Evolutionary conservation across 2,329 filamentous ascomycete species (phyloP).

Genomic region (Phialophora tarda): DNA sequence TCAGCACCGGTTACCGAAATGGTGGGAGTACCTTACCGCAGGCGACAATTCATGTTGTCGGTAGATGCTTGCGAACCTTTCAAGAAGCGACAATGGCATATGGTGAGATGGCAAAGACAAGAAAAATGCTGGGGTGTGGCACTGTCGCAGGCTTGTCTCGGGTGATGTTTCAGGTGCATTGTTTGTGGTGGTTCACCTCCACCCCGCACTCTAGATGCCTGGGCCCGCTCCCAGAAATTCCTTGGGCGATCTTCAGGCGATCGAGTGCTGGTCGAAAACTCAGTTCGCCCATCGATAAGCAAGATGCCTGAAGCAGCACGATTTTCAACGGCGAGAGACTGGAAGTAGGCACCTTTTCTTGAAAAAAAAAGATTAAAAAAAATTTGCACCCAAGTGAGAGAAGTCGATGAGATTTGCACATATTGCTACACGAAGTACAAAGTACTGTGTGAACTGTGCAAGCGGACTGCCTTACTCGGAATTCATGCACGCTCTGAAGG

Average conservation of each 20-base stretch:
- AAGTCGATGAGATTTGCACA: not conserved
- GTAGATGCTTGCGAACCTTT: no score
- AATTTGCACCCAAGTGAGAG: not conserved
- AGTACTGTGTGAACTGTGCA: not conserved
- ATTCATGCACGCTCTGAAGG: not conserved
- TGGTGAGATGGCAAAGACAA: not conserved
- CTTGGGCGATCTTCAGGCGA: not conserved
- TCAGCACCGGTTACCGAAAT: not conserved
- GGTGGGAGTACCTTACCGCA: not conserved
- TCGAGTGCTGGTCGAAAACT: not conserved
- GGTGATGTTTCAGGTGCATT: not conserved
- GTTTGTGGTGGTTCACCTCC: not conserved
- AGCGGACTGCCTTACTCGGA: no score
- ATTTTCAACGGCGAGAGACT: not conserved
- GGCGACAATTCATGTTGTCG: no score
- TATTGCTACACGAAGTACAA: not conserved
- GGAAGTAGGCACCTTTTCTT: not conserved
- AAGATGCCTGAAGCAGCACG: not conserved
- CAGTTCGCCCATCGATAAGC: not conserved
- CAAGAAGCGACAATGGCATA: no score
- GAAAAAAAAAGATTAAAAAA: no score
- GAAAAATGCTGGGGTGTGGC: not conserved
- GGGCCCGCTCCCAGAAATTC: not conserved
- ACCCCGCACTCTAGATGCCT: not conserved
- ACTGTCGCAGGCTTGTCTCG: not conserved